Conservation (phyloP, 768 basidiomycete genomes). For the Candolleomyces aberdarensis region DNA sequence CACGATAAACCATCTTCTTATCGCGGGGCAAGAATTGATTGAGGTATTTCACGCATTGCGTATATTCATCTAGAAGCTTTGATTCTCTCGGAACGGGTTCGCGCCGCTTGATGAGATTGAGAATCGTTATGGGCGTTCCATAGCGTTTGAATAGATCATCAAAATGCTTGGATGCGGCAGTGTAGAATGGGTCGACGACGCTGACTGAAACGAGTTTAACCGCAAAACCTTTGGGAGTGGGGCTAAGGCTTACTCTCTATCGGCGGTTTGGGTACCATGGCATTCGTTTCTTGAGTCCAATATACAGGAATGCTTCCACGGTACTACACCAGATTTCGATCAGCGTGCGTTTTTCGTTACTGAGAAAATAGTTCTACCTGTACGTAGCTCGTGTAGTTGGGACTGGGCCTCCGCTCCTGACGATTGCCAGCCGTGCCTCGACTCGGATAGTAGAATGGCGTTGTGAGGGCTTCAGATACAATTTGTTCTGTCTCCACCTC, state of each 20-base stretch:
- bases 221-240: background rate
- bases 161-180: constrained; percentile 90
- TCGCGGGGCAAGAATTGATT: constrained; percentile 91
- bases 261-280: constrained; percentile 90
- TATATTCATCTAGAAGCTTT: constrained; percentile 87
- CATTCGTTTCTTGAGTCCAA: constrained; percentile 93
- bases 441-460: constrained; percentile 80
- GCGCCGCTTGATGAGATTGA: constrained; percentile 91
- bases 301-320: constrained; percentile 94
- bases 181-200: constrained; percentile 92
- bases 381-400: constrained; percentile 93
- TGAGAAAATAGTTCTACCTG: constrained; percentile 47
- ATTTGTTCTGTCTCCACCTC: constrained; percentile 99
- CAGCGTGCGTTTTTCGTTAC: background rate
- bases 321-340: constrained; percentile 48
- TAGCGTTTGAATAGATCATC: constrained; percentile 88
- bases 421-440: constrained; percentile 27
- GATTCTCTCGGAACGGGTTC: constrained; percentile 81
- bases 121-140: constrained; percentile 82
- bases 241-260: constrained; percentile 76
- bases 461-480: constrained; percentile 85
- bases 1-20: constrained; percentile 86
- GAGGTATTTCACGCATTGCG: constrained; percentile 86
- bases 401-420: constrained; percentile 58
- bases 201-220: constrained; percentile 52